Evolutionary conservation across 176 grass and related monocot species (phyloP), one percentile per base, ranked within the genome.

Genomic region (Juncus inflexus): DNA sequence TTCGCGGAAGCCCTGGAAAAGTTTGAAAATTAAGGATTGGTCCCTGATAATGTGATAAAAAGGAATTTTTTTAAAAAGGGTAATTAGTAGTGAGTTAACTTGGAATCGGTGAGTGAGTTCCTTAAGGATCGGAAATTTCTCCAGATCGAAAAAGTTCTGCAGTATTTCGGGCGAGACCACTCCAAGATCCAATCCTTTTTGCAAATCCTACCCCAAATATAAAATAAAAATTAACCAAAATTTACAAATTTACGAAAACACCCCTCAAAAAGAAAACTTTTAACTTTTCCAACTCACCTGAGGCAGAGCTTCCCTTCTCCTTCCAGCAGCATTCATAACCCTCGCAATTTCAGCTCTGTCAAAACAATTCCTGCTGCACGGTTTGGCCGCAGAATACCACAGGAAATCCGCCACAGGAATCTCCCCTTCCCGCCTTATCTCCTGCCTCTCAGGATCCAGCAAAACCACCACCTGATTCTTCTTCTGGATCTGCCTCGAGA

Each of bases 101-200:
- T 99, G 94, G 80, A 99, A 99, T 50, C 68, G 77, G 65, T 92
- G 89, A 84, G 91, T 78, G 61, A 99, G 76, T 84, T 92, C 94
- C 16, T 80, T 74, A 47, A 90, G 77, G 65, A 86, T 36, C 66
- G 94, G 94, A 77, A 92, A 99, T 68, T 84, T 65, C 62, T 99
- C 94, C 66, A 99, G 89, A 78, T 99, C 94, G 73, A 99, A 92
- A 84, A 99, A 92, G 83, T 99, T 99, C 45, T 99, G 94, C 38
- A 90, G 60, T 82, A 99, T 90, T 74, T 99, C 94, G 14, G 94
- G 94, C 61, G 94, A 92, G 60, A 99, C 94, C 38, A 92, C 78
- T 73, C 94, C 94, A 74, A 82, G 94, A 90, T 99, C 88, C 77
- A 92, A 70, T 76, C 88, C 94, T 67, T 92, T 89, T 76, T 92